Conservation (phyloP, 352 stramenopile genomes). For the Phytopythium montanum region DNA sequence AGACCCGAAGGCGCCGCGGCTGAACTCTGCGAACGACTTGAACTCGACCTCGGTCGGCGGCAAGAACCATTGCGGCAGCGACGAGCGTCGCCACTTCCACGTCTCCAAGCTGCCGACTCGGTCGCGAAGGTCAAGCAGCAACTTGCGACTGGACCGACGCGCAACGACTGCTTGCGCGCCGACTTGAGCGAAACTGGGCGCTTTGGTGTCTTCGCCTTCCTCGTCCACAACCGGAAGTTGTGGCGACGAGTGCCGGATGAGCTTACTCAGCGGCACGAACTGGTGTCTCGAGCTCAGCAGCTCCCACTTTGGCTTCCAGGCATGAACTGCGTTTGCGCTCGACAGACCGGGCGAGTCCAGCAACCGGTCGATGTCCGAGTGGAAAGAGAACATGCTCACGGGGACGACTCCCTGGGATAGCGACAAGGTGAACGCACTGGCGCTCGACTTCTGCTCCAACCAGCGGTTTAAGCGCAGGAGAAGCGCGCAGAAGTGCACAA, state of each 20-base stretch:
- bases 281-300: neutral
- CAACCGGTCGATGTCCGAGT: neutral
- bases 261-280: neutral
- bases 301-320: neutral
- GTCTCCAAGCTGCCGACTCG: too few relatives aligned
- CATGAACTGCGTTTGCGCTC: neutral
- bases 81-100: too few relatives aligned
- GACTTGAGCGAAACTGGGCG: too few relatives aligned
- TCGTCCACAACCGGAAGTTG: too few relatives aligned
- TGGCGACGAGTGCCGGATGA: too few relatives aligned
- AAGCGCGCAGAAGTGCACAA: constrained; percentile 9
- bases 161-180: too few relatives aligned
- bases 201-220: too few relatives aligned
- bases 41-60: constrained; percentile 30
- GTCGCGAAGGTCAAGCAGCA: too few relatives aligned
- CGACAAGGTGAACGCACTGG: neutral
- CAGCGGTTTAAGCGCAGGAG: neutral
- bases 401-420: neutral
- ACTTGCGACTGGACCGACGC: too few relatives aligned
- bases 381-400: neutral
- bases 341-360: neutral
- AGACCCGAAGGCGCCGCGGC: constrained; percentile 19
- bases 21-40: constrained; percentile 14
- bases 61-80: constrained; percentile 19
- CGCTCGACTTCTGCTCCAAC: neutral